phyloP scores from a whole-genome alignment of 2,329 filamentous ascomycete species.

The Akanthomyces dipterigenus region DNA sequence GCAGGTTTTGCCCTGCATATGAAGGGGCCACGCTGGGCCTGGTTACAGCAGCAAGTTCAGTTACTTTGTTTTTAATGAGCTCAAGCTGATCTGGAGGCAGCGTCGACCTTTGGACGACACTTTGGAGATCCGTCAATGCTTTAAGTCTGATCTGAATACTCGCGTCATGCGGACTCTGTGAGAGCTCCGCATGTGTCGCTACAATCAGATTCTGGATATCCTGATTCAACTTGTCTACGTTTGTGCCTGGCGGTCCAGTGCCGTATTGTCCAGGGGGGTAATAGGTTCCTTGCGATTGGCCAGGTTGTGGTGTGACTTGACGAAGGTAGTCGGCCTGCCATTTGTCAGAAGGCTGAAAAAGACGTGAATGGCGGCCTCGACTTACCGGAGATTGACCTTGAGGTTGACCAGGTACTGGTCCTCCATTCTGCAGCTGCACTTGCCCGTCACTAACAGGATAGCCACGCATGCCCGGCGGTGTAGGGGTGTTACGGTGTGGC shows the following conservation, averaged over 20 bases:
- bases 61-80: conserved; percentile 78
- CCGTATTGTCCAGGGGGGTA: conserved; percentile 34
- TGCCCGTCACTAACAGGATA: conserved; percentile 19
- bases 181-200: conserved; percentile 66
- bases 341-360: conserved; percentile 10
- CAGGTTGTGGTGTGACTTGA: conserved; percentile 33
- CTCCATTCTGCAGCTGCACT: conserved; percentile 26
- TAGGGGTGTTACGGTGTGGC: conserved; percentile 66
- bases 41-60: conserved; percentile 61
- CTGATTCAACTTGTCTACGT: conserved; percentile 69
- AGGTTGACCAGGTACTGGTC: conserved; percentile 20
- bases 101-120: conserved; percentile 64
- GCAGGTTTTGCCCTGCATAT: conserved; percentile 17
- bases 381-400: conserved; percentile 10
- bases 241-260: conserved; percentile 41
- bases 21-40: conserved; percentile 28
- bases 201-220: conserved; percentile 76
- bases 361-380: background rate
- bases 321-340: conserved; percentile 19
- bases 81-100: conserved; percentile 76
- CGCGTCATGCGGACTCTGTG: conserved; percentile 67
- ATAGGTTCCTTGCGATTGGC: conserved; percentile 31
- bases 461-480: conserved; percentile 50
- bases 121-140: conserved; percentile 77
- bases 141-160: conserved; percentile 73